Evolutionary conservation across 2,329 filamentous ascomycete genomes (phyloP).

Genomic region (Teratosphaeria pseudoeucalypti): DNA sequence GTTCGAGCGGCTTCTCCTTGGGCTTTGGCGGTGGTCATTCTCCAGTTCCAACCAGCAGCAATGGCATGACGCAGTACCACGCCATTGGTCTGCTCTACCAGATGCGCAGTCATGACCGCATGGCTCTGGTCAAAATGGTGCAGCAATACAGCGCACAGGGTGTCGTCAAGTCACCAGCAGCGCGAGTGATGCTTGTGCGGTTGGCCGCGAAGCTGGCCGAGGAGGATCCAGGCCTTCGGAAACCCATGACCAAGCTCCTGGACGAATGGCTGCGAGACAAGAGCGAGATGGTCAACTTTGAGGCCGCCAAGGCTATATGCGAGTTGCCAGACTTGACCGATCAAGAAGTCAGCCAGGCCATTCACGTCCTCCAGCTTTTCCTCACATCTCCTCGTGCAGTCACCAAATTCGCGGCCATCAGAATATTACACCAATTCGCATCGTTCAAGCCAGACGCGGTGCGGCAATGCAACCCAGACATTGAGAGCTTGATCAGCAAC

Average conservation of each 20-base stretch:
- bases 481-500: constrained; percentile 93
- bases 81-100: constrained; percentile 95
- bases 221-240: constrained; percentile 78
- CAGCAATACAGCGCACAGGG: constrained; percentile 91
- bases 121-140: constrained; percentile 99
- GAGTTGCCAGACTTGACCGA: constrained; percentile 90
- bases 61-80: constrained; percentile 97
- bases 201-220: constrained; percentile 88
- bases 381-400: constrained; percentile 89
- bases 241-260: constrained; percentile 93
- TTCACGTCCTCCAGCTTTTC: constrained; percentile 93
- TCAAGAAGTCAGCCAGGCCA: constrained; percentile 78
- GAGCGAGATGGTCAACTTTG: constrained; percentile 99
- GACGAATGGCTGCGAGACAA: constrained; percentile 97
- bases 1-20: constrained; percentile 77
- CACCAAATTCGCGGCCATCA: constrained; percentile 93
- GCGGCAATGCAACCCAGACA: constrained; percentile 89
- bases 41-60: constrained; percentile 60
- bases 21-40: constrained; percentile 67
- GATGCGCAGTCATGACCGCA: constrained; percentile 93
- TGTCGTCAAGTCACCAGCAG: constrained; percentile 88
- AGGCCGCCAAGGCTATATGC: constrained; percentile 96
- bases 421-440: constrained; percentile 92
- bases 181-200: constrained; percentile 82
- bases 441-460: constrained; percentile 93